Evolutionary conservation across 139 green algal genomes (phyloP), one percentile per base, ranked within the genome.

Genomic region (Chlamydomonas incerta): DNA sequence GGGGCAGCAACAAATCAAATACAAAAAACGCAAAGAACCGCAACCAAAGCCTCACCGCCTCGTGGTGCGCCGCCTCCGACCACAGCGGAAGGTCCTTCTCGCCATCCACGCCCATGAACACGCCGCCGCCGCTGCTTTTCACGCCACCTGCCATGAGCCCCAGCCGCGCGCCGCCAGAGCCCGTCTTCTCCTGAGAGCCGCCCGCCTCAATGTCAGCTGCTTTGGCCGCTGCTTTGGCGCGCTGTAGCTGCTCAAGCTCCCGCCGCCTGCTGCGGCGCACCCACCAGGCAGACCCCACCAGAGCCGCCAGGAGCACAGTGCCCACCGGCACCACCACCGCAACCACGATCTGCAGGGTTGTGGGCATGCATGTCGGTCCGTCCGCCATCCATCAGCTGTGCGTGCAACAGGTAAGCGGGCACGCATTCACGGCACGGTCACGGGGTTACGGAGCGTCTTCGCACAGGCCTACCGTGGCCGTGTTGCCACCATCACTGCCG

Each of bases 101-200:
- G 24, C 47, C 50, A 17, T 83, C 76, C 28, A 83, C 24, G 9
- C 76, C 76, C 24, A 73, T 9, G 62, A 83, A 83, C 26, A 83
- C 62, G 62, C 76, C 71, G 29, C 76, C 37, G 41, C 28, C 6
- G 41, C 74, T 33, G 62, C 10, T 33, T 20, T 68, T 13, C 62
- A 31, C 62, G 28, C 14, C 62, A 3, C 62, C 62, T 3, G 55
- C 20, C 15, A 23, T 3, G 8, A 23, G n/a, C n/a, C n/a, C n/a
- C 20, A 63, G 55, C 55, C 21, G 55, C 21, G 55, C 55, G 55
- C 18, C 18, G 10, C 20, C 55, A 50, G 41, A 8, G 6, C 41
- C 41, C 41, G 41, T 50, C n/a, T n/a, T n/a, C n/a, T n/a, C n/a
- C 41, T 50, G 41, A 13, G 41, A 50, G 6, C 41, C 41, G 5